phyloP scores from a whole-genome alignment of 345 rosid genomes.

The Populus deltoides region DNA sequence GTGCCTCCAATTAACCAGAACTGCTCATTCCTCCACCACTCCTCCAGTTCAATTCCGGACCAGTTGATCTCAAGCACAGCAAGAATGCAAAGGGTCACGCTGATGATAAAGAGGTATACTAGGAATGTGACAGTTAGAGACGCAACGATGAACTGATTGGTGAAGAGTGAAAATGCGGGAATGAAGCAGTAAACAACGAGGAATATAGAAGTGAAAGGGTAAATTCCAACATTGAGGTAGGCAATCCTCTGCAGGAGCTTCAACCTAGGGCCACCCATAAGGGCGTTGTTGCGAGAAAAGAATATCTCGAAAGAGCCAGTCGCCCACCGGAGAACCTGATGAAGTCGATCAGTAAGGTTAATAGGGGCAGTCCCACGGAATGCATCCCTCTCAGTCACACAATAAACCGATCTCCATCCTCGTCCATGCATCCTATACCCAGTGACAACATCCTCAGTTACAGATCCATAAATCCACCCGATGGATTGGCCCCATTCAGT shows the following conservation, averaged over 20 bases:
- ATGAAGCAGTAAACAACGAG: slow-evolving; percentile 85
- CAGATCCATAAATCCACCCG: slow-evolving; percentile 89
- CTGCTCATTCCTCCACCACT: slow-evolving; percentile 96
- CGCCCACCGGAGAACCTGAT: slow-evolving; percentile 86
- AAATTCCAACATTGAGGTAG: slow-evolving; percentile 76
- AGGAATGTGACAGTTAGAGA: slow-evolving; percentile 53
- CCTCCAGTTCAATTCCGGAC: slow-evolving; percentile 69
- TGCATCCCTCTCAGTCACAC: slow-evolving; percentile 68
- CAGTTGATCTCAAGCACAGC: slow-evolving; percentile 80
- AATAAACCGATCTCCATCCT: slow-evolving; percentile 81
- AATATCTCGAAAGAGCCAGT: slow-evolving; percentile 88
- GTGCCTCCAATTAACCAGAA: slow-evolving; percentile 90
- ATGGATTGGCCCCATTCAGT: slow-evolving; percentile 72
- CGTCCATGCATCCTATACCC: slow-evolving; percentile 82
- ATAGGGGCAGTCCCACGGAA: slow-evolving; percentile 76
- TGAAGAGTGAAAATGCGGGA: slow-evolving; percentile 66
- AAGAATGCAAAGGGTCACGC: slow-evolving; percentile 54
- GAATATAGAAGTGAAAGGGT: slow-evolving; percentile 81
- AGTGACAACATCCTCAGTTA: slow-evolving; percentile 80
- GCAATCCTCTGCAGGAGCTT: slow-evolving; percentile 71
- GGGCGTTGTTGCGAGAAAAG: slow-evolving; percentile 78
- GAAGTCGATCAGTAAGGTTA: slow-evolving; percentile 76
- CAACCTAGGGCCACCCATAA: slow-evolving; percentile 52
- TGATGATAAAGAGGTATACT: slow-evolving; percentile 52
- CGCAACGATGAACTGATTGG: slow-evolving; percentile 67